phyloP scores from a whole-genome alignment of 768 basidiomycete species.

The Boletales sp. region DNA sequence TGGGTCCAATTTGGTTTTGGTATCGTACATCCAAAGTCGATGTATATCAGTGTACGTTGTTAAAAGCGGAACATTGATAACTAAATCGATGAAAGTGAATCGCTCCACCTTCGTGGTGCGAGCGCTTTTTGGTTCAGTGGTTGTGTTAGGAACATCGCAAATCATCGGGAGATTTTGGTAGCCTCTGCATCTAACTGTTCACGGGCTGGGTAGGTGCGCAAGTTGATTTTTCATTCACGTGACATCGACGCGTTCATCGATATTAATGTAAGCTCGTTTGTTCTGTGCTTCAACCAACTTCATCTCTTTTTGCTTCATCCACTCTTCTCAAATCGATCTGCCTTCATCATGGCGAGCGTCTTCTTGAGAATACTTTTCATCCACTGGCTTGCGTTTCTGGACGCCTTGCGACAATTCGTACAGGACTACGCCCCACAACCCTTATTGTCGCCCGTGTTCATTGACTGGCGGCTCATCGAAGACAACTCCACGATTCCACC shows the following conservation, averaged over 20 bases:
- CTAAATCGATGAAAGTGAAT: too few relatives aligned
- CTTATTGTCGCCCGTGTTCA: conserved; percentile 8
- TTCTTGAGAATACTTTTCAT: conserved; percentile 5
- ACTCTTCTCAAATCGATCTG: too few relatives aligned
- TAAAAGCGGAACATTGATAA: too few relatives aligned
- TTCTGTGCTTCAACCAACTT: neutral
- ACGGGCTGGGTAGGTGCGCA: too few relatives aligned
- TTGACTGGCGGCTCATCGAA: conserved; percentile 1
- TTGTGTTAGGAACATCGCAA: too few relatives aligned
- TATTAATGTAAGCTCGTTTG: too few relatives aligned
- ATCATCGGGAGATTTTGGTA: too few relatives aligned
- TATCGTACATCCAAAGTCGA: neutral
- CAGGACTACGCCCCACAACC: conserved; percentile 5
- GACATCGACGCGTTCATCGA: conserved; percentile 11
- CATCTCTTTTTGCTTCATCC: neutral
- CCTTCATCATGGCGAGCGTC: conserved; percentile 4
- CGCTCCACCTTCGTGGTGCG: too few relatives aligned
- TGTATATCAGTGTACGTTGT: neutral
- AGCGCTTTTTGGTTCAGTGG: too few relatives aligned
- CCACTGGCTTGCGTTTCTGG: conserved; percentile 14
- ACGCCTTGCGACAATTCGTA: conserved; percentile 8
- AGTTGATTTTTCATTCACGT: conserved; percentile 20
- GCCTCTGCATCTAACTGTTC: too few relatives aligned
- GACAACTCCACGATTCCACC: neutral
- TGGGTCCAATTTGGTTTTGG: neutral